Evolutionary conservation across 495 filamentous ascomycete genomes (phyloP), one percentile per base, ranked within the genome.

Genomic region (Penicillium waksmanii): DNA sequence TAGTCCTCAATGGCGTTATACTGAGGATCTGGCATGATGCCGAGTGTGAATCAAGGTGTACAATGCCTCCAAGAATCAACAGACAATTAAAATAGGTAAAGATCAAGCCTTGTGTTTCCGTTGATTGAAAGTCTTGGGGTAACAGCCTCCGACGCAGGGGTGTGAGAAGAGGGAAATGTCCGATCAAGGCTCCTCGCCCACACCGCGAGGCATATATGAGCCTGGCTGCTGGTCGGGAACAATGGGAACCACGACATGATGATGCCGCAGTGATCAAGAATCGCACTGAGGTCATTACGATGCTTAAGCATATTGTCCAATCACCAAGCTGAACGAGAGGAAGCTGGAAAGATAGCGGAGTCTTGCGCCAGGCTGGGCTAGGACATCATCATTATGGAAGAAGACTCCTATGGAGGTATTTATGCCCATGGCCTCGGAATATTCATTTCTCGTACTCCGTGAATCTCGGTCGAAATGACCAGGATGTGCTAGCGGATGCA

Each of bases 1-100:
- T 91, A 91, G 66, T 90, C 80, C 65, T 90, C 88, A 57, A 91
- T 88, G 53, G 88, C 83, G 34, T 83, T 82, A 62, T 89, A 89
- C 11, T 76, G 74, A 27, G 54, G 23, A n/a, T 63, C 66, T 27
- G 53, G 9, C 70, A 73, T 71, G 51, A 13, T 60, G 55, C 8
- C 23, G 42, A 44, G n/a, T 44, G 6, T 19, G 7, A n/a, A 44
- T 44, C 8, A 10, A 21, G 31, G 0, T 23, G n/a, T 23, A 13
- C 9, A 15, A 35, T 21, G 11, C 36, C 9, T 13, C 17, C 19
- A 44, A 35, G 1, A 27, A 10, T 44, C 31, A 25, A 38, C 34
- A 47, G 13, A 25, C 23, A 47, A 34, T 44, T 15, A 21, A 15
- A 48, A 17, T 9, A 40, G 15, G 42, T 44, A 17, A 4, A 31